Evolutionary conservation across 1,284 basidiomycete genomes (phyloP), one percentile per base, ranked within the genome.

Genomic region (Thecaphora thlaspeos): DNA sequence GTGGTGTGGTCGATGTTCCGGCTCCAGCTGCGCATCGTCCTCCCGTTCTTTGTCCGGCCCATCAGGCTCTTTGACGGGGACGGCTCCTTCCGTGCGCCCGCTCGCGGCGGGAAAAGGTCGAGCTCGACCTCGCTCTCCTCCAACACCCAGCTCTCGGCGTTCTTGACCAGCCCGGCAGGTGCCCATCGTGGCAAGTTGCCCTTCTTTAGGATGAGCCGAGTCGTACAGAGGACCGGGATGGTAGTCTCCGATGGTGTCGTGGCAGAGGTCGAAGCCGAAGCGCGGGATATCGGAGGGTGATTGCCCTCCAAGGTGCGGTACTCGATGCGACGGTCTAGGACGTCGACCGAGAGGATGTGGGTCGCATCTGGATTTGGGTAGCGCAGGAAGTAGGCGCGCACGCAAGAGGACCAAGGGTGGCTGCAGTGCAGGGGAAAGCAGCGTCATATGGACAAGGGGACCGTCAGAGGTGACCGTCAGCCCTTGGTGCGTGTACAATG

Each of bases 301-400:
- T 41, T 43, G 21, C 39, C 43, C 19, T 51, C 51, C 11, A 66
- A 55, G 8, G 66, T 61, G 22, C 73, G 65, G 22, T 67, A 53
- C 39, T 73, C 71, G 49, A 75, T 70, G 18, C 59, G 59, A 60
- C 93, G 87, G 49, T 89, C 88, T 58, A 97, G 84, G 59, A 96
- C 91, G 81, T 97, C 94, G 82, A 91, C 92, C 9, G 91, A 91
- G 55, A 95, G 81, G 75, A 98, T 89, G 79, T 98, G 94, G 12
- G 90, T 84, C 7, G 94, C 90, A 71, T 90, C 90, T 39, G 94
- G 93, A 79, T 97, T 98, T 3, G 95, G 94, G 79, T 98, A 98
- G 63, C 95, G 88, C 59, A 96, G 83, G 74, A 93, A 91, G 82
- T 90, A 97, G 17, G 93, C 93, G 19, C 68, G 57, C 5, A 63